phyloP scores from a whole-genome alignment of 495 filamentous ascomycete genomes.

The Penicillium ochrochloron region DNA sequence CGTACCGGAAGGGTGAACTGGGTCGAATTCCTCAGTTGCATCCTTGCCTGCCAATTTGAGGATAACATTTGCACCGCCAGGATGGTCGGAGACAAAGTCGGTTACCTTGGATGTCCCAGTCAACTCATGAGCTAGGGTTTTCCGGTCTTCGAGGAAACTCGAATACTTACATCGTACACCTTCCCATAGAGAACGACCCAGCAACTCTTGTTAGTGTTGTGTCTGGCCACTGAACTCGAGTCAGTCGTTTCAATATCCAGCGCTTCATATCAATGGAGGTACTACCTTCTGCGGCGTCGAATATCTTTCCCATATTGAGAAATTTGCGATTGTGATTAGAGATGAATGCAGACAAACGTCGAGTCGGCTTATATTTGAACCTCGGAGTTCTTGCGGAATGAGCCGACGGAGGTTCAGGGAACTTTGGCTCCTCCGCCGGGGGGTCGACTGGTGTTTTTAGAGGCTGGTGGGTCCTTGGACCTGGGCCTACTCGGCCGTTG shows the following conservation, averaged over 20 bases:
- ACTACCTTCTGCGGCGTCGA: conserved; percentile 14
- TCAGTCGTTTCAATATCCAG: background rate
- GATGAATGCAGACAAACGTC: background rate
- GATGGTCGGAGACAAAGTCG: conserved; percentile 77
- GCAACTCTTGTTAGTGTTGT: conserved; percentile 75
- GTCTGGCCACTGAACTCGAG: conserved; percentile 61
- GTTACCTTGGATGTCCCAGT: conserved; percentile 43
- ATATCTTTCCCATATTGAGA: conserved; percentile 12
- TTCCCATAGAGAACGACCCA: conserved; percentile 85
- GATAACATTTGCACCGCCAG: conserved; percentile 81
- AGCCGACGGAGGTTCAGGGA: background rate
- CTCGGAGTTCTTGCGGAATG: background rate
- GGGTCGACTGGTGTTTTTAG: conserved; percentile 1
- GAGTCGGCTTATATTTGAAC: background rate
- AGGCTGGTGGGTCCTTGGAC: background rate
- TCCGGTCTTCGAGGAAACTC: conserved; percentile 11
- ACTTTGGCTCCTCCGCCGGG: background rate
- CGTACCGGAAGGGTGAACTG: conserved; percentile 80
- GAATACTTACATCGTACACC: conserved; percentile 77
- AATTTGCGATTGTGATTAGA: background rate
- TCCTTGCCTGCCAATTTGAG: conserved; percentile 80
- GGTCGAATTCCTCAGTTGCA: conserved; percentile 87
- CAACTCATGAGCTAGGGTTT: background rate
- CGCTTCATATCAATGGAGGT: background rate
- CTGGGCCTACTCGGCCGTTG: background rate